phyloP scores from a whole-genome alignment of 495 filamentous ascomycete genomes.

The Tuber indicum region DNA sequence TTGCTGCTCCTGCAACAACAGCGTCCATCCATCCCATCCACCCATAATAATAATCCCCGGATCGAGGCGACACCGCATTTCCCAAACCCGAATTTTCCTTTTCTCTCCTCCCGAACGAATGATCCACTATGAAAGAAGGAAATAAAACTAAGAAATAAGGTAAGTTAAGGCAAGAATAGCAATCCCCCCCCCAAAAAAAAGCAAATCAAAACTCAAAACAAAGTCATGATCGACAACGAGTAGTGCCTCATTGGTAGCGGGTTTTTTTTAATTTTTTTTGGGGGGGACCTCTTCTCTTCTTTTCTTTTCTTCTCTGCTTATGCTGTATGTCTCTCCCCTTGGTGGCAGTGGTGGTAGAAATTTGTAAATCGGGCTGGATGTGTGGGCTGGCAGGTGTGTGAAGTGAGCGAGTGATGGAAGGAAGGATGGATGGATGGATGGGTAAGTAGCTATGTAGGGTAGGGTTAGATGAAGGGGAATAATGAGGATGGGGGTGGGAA shows the following conservation, averaged over 20 bases:
- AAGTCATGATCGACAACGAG: slow-evolving; percentile 22
- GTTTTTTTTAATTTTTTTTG: background rate
- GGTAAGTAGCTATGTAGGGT: background rate
- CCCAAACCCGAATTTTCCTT: background rate
- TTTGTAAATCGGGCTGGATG: background rate
- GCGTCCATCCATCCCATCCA: background rate
- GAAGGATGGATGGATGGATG: background rate
- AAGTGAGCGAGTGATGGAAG: background rate
- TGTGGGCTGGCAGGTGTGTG: background rate
- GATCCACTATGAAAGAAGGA: slow-evolving; percentile 20
- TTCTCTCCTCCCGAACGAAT: background rate
- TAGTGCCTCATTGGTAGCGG: background rate
- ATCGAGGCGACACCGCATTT: background rate
- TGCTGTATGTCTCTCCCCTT: background rate
- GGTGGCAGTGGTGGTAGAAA: background rate
- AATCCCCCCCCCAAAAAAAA: slow-evolving; percentile 14
- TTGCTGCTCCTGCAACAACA: background rate
- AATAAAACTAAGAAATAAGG: slow-evolving; percentile 29
- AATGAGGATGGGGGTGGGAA: background rate
- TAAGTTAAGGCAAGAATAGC: slow-evolving; percentile 30
- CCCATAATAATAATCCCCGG: background rate
- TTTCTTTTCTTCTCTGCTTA: background rate
- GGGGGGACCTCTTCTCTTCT: background rate
- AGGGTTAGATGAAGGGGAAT: background rate
- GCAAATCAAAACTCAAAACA: slow-evolving; percentile 16